Percentiles rank a stretch among this genome's conserved stretches.
Conservation (phyloP, 345 rosid genomes). For the Citrus hindsii region DNA sequence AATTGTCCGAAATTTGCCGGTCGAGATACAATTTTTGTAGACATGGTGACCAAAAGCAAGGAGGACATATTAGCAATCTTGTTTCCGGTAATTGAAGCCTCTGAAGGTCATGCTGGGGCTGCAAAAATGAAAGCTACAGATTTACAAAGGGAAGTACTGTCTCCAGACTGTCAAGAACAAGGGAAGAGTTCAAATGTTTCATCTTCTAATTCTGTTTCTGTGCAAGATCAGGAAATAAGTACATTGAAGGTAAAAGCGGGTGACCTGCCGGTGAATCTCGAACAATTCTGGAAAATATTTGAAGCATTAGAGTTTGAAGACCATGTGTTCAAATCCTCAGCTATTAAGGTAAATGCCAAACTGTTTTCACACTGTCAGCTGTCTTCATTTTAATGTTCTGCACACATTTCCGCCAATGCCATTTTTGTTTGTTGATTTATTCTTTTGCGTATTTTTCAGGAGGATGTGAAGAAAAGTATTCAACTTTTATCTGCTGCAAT, state of each 20-base stretch:
- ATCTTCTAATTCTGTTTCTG: background rate
- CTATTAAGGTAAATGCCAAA: constrained; percentile 9
- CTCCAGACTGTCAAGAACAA: background rate
- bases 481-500: constrained; percentile 10
- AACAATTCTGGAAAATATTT: constrained; percentile 13
- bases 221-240: background rate
- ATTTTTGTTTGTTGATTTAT: background rate
- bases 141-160: background rate
- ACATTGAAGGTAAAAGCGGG: background rate
- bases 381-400: background rate
- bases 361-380: background rate
- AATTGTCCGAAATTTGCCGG: background rate
- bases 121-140: background rate
- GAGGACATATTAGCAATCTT: constrained; percentile 22
- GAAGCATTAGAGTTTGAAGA: background rate
- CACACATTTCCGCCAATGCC: background rate
- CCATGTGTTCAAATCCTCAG: background rate
- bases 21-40: constrained; percentile 27
- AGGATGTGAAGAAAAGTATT: background rate
- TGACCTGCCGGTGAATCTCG: background rate
- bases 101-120: background rate
- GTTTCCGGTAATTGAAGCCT: constrained; percentile 17
- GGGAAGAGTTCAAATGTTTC: constrained; percentile 4
- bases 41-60: constrained; percentile 23
- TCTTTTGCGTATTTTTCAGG: constrained; percentile 7